Base-by-base conservation (phyloP, 768 basidiomycete species). In the Hygrocybe coccinea region DNA sequence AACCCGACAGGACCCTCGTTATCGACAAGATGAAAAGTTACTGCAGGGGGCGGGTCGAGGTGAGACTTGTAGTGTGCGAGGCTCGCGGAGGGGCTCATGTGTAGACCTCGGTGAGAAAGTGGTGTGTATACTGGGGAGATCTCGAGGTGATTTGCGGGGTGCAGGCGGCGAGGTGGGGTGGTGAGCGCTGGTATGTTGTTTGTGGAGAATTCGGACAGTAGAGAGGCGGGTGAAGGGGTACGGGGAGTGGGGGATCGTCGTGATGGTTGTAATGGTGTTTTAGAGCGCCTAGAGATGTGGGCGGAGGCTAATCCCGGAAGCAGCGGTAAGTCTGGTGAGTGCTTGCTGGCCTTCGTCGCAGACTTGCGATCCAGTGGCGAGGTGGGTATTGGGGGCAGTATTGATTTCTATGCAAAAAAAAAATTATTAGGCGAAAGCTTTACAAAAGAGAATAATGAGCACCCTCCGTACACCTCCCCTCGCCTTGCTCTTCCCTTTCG, bases 41-140 rank as follows among this genome's bases (percentile, higher is more conserved):
- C 50, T 38, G 68, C 62, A 2, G 79, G 80, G 0, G 84, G 84
- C 0, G 86, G 86, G 59, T 87, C 84, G 11, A 87, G 72, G 59
- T 85, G 74, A 8, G 81, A 79, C 61, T 87, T 88, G 66, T 85
- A 87, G 68, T 88, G 82, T 8, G 76, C 80, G 12, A 87, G 75
- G 59, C 82, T 85, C 1, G 84, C 68, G 2, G 78, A 79, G 3
- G 86, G 86, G 59, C 84, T 85, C 84, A 85, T 85, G 60, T 85
- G 82, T 35, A 86, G 64, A 37, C 84, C 86, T 60, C 77, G 80
- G 64, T 86, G 83, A 0, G 85, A 86, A 6, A 88, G 66, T 0
- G 86, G 86, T 1, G 86, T 87, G n/a, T 78, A 79, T 17, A 74
- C 67, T 0, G 85, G 81, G 1, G 86, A 86, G 15, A 86, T 70